A percentile compares a stretch with the other conserved stretches of the same genome.
phyloP scores from a whole-genome alignment of 495 filamentous ascomycete genomes.

The Penicillium crystallinum region DNA sequence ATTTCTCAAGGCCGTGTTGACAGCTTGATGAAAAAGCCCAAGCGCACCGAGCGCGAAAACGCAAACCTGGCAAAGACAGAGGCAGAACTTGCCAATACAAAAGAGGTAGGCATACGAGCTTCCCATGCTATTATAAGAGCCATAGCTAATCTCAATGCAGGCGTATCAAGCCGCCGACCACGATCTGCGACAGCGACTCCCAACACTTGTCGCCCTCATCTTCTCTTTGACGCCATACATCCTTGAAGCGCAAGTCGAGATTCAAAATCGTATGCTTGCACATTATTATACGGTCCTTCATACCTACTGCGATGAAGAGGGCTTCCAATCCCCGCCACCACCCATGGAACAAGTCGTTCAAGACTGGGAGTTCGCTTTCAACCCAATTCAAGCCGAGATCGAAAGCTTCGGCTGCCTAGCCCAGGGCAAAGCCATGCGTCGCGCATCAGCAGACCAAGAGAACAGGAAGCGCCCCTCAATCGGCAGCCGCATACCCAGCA shows the following conservation, averaged over 20 bases:
- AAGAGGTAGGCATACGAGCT: conserved; percentile 47
- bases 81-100: conserved; percentile 61
- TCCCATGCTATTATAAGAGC: neutral
- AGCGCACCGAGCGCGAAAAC: conserved; percentile 73
- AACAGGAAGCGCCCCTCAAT: conserved; percentile 28
- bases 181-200: conserved; percentile 68
- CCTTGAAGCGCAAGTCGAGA: conserved; percentile 65
- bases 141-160: conserved; percentile 33
- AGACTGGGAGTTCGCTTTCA: conserved; percentile 62
- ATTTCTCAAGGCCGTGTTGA: conserved; percentile 70
- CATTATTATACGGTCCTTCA: conserved; percentile 81
- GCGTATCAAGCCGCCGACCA: conserved; percentile 81
- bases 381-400: conserved; percentile 60
- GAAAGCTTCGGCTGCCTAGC: conserved; percentile 69
- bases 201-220: conserved; percentile 65
- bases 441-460: conserved; percentile 49
- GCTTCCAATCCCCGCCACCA: conserved; percentile 69
- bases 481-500: conserved; percentile 15
- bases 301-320: conserved; percentile 65
- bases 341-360: conserved; percentile 66
- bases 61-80: conserved; percentile 70
- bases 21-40: conserved; percentile 63
- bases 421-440: conserved; percentile 68
- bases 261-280: conserved; percentile 79
- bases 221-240: conserved; percentile 79